Evolutionary conservation across 495 filamentous ascomycete species (phyloP).

Genomic region (Lasiosphaeria ovina): DNA sequence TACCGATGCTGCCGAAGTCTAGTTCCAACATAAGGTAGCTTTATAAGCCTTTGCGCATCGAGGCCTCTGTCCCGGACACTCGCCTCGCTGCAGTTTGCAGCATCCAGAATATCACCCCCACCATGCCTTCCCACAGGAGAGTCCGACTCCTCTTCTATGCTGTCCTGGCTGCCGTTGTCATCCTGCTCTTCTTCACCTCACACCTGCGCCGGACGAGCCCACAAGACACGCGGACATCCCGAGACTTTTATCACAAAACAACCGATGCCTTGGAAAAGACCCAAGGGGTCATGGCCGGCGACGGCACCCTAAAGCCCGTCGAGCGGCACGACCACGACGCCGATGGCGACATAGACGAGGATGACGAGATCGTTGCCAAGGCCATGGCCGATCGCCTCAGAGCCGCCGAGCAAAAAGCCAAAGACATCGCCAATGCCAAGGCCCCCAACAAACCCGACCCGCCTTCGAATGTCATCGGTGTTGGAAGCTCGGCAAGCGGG

Average conservation of each 20-base stretch:
- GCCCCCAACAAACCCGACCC: conserved; percentile 53
- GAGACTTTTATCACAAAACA: conserved; percentile 58
- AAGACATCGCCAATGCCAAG: conserved; percentile 52
- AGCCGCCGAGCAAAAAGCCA: conserved; percentile 55
- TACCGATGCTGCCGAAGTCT: too few species aligned
- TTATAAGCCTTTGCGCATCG: too few species aligned
- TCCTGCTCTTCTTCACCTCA: conserved; percentile 62
- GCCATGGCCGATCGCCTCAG: conserved; percentile 45
- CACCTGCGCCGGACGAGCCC: conserved; percentile 36
- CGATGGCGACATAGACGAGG: conserved; percentile 46
- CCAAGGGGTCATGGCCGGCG: conserved; percentile 8
- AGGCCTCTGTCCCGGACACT: too few species aligned
- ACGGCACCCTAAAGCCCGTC: conserved; percentile 31
- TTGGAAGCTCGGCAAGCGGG: conserved; percentile 60
- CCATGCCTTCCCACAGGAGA: conserved; percentile 72
- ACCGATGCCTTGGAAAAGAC: conserved; percentile 45
- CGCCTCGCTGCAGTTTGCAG: too few species aligned
- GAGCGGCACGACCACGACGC: conserved; percentile 39
- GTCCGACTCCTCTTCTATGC: conserved; percentile 58
- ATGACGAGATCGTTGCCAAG: conserved; percentile 39
- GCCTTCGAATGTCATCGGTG: conserved; percentile 45
- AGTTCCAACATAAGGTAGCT: too few species aligned
- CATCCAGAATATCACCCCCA: conserved; percentile 19
- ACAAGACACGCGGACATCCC: conserved; percentile 37
- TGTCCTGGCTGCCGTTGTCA: conserved; percentile 55